Evolutionary conservation across 768 basidiomycete species (phyloP).

Genomic region (Steccherinum ochraceum): DNA sequence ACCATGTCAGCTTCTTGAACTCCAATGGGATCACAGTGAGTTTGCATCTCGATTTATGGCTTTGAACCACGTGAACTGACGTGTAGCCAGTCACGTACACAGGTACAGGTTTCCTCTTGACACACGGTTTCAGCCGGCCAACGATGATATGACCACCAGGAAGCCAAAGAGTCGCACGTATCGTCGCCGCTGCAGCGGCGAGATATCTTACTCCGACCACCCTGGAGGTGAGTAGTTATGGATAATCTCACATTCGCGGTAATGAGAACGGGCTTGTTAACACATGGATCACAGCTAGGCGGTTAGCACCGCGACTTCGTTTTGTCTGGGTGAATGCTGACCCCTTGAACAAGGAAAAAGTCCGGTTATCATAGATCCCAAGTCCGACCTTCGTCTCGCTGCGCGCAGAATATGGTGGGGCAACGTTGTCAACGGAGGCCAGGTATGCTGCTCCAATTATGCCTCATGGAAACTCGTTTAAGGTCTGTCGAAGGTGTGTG

Average conservation of each 20-base stretch:
- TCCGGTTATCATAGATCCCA: slow-evolving; percentile 68
- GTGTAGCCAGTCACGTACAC: slow-evolving; percentile 51
- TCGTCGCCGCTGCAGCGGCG: slow-evolving; percentile 71
- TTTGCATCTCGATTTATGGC: too few species aligned
- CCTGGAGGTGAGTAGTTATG: slow-evolving; percentile 43
- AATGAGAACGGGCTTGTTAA: too few species aligned
- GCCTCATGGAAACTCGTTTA: too few species aligned
- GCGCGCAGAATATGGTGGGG: slow-evolving; percentile 79
- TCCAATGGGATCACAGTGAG: slow-evolving; percentile 62
- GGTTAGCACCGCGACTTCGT: too few species aligned
- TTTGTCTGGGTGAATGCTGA: too few species aligned
- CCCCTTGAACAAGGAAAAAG: too few species aligned
- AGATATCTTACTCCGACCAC: slow-evolving; percentile 68
- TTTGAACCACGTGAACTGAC: too few species aligned
- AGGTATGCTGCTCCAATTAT: slow-evolving; percentile 16
- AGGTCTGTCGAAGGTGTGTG: slow-evolving; percentile 50
- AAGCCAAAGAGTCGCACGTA: slow-evolving; percentile 49
- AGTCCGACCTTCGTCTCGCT: slow-evolving; percentile 55
- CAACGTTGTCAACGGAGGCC: slow-evolving; percentile 65
- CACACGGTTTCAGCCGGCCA: too few species aligned
- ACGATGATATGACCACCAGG: slow-evolving; percentile 14
- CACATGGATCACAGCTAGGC: slow-evolving; percentile 57
- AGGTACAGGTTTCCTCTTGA: slow-evolving; percentile 18
- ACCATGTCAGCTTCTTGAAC: slow-evolving; percentile 53
- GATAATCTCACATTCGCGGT: too few species aligned